phyloP scores from a whole-genome alignment of 2,329 filamentous ascomycete genomes.

The Calycina herbarum region DNA sequence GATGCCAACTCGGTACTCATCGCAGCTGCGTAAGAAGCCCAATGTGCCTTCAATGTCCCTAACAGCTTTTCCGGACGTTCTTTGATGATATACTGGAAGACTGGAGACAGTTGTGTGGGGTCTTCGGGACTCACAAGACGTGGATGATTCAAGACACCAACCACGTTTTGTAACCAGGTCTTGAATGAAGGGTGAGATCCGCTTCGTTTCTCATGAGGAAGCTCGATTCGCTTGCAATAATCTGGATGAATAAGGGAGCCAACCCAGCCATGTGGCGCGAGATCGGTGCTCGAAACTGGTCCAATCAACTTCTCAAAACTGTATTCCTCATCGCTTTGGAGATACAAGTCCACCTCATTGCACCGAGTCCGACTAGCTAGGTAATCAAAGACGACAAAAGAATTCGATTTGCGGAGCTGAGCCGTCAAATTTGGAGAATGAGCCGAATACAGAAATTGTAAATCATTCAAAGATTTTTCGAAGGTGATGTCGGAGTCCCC shows the following conservation, averaged over 20 bases:
- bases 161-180: constrained; percentile 17
- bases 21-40: constrained; percentile 11
- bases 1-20: constrained; percentile 15
- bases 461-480: constrained; percentile 14
- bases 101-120: constrained; percentile 15
- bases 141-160: constrained; percentile 17
- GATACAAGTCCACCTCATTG: constrained; percentile 17
- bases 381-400: constrained; percentile 15
- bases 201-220: constrained; percentile 7
- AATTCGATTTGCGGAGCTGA: constrained; percentile 15
- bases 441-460: constrained; percentile 19
- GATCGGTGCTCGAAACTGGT: constrained; percentile 11
- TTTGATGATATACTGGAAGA: constrained; percentile 19
- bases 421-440: constrained; percentile 8
- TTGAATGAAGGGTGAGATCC: constrained; percentile 16
- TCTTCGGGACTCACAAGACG: constrained; percentile 17
- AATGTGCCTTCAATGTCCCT: constrained; percentile 18
- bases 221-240: constrained; percentile 11
- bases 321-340: constrained; percentile 19
- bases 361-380: constrained; percentile 8
- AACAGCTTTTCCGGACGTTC: constrained; percentile 20
- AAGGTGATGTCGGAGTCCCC: constrained; percentile 6
- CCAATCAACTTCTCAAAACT: constrained; percentile 15
- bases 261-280: constrained; percentile 6
- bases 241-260: constrained; percentile 16